Evolutionary conservation across 768 basidiomycete species (phyloP).

Genomic region (Gelatoporia subvermispora): DNA sequence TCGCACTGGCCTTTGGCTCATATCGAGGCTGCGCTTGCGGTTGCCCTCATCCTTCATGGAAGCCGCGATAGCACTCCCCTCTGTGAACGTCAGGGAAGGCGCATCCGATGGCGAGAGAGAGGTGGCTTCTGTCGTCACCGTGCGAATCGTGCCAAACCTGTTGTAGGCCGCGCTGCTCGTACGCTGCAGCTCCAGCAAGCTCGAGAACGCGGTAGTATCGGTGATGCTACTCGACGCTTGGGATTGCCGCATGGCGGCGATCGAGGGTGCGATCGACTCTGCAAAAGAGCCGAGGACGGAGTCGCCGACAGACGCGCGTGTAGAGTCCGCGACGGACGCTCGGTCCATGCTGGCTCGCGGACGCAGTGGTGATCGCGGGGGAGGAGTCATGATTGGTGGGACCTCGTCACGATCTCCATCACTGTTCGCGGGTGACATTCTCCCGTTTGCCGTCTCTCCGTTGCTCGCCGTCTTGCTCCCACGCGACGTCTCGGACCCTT

Average conservation of each 20-base stretch:
- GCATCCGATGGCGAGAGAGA: slow-evolving; percentile 49
- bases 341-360: slow-evolving; percentile 26
- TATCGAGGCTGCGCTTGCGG: slow-evolving; percentile 30
- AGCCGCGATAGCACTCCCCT: slow-evolving; percentile 54
- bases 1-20: slow-evolving; percentile 24
- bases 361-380: slow-evolving; percentile 52
- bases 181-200: slow-evolving; percentile 43
- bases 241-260: slow-evolving; percentile 47
- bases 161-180: slow-evolving; percentile 40
- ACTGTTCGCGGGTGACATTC: slow-evolving; percentile 10
- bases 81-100: slow-evolving; percentile 61
- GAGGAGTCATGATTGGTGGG: slow-evolving; percentile 33
- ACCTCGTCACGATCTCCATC: slow-evolving; percentile 33
- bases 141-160: slow-evolving; percentile 75
- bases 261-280: slow-evolving; percentile 24
- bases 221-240: slow-evolving; percentile 58
- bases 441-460: slow-evolving; percentile 13
- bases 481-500: slow-evolving; percentile 30
- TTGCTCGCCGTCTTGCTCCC: slow-evolving; percentile 26
- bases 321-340: slow-evolving; percentile 24
- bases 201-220: slow-evolving; percentile 53
- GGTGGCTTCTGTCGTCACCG: slow-evolving; percentile 78
- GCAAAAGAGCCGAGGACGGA: slow-evolving; percentile 30
- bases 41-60: slow-evolving; percentile 38
- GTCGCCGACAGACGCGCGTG: slow-evolving; percentile 30